phyloP scores from a whole-genome alignment of 306 rosid species.

The Cicer yamashitae region DNA sequence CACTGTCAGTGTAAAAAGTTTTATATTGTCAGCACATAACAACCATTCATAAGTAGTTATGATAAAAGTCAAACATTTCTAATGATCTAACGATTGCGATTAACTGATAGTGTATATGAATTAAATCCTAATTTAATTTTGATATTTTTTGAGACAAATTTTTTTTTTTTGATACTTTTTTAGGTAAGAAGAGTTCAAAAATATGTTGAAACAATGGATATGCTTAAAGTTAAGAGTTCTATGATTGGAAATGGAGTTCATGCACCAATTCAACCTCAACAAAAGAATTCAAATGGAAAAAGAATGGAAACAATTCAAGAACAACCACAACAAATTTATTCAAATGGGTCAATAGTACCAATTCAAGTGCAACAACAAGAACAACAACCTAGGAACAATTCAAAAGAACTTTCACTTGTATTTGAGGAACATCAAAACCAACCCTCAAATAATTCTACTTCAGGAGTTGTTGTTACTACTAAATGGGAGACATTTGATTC shows the following conservation, averaged over 20 bases:
- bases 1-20: not conserved
- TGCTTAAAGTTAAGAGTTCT: slow-evolving; percentile 77
- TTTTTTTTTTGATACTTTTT: no score
- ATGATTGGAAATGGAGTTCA: slow-evolving; percentile 52
- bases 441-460: slow-evolving; percentile 51
- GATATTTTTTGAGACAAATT: no score
- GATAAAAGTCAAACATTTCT: no score
- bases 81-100: no score
- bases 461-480: slow-evolving; percentile 83
- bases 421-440: slow-evolving; percentile 42
- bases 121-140: no score
- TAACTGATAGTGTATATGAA: no score
- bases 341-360: slow-evolving; percentile 51
- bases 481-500: slow-evolving; percentile 93
- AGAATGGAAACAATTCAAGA: slow-evolving; percentile 59
- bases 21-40: no score
- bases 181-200: slow-evolving; percentile 92
- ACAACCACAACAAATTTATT: slow-evolving; percentile 49
- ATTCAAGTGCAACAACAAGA: slow-evolving; percentile 59
- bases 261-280: slow-evolving; percentile 44
- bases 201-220: slow-evolving; percentile 86
- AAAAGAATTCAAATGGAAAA: slow-evolving; percentile 57
- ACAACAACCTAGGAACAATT: slow-evolving; percentile 42
- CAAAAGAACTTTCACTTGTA: slow-evolving; percentile 44
- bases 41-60: no score